Evolutionary conservation across 768 basidiomycete species (phyloP).

Genomic region (Dioszegia aurantiaca): DNA sequence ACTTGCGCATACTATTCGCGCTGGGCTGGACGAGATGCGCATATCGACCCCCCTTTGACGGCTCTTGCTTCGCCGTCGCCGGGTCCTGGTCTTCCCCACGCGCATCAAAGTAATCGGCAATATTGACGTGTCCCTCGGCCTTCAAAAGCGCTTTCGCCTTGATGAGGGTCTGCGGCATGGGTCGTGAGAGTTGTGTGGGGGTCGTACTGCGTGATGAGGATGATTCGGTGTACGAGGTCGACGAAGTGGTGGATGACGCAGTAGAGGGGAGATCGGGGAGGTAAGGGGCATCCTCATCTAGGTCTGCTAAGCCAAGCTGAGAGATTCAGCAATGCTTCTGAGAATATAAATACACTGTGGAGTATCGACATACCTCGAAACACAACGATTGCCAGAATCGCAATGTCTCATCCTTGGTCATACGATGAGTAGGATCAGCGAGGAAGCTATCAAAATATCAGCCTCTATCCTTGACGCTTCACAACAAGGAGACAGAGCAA

Average conservation of each 20-base stretch:
- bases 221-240: no score
- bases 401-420: conserved; percentile 34
- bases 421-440: conserved; percentile 22
- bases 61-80: not conserved
- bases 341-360: no score
- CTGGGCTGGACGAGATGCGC: conserved; percentile 25
- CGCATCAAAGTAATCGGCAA: conserved; percentile 42
- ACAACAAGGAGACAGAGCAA: not conserved
- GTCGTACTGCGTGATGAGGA: conserved; percentile 10
- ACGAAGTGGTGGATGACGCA: not conserved
- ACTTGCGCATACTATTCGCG: conserved; percentile 20
- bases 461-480: not conserved
- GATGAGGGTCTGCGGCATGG: conserved; percentile 30
- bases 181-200: conserved; percentile 8
- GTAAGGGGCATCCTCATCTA: not conserved
- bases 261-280: conserved; percentile 22
- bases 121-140: conserved; percentile 37
- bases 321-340: no score
- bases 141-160: conserved; percentile 29
- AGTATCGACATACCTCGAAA: conserved; percentile 30
- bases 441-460: conserved; percentile 31
- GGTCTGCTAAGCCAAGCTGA: conserved; percentile 36
- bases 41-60: conserved; percentile 7
- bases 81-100: conserved; percentile 2
- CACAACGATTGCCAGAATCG: conserved; percentile 46